phyloP scores from a whole-genome alignment of 108 stramenopile genomes.

The Parmales sp. region DNA sequence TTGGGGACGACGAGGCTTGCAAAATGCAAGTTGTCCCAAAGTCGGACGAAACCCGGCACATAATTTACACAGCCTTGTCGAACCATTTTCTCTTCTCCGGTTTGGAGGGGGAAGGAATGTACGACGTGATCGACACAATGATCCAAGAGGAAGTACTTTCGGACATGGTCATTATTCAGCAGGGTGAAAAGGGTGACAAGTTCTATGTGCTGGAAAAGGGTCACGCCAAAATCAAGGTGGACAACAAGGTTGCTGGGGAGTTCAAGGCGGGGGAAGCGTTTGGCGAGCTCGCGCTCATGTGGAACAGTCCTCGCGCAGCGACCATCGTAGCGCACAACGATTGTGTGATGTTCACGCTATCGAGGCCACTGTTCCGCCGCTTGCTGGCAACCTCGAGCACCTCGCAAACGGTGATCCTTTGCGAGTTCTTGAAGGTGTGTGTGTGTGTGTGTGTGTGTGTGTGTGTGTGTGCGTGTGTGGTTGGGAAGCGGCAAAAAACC shows the following conservation, averaged over 20 bases:
- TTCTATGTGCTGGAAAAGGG: slow-evolving; percentile 83
- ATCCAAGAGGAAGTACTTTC: slow-evolving; percentile 60
- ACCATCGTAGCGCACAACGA: slow-evolving; percentile 61
- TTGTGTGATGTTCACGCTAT: slow-evolving; percentile 75
- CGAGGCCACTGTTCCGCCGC: slow-evolving; percentile 72
- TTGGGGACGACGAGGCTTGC: neutral
- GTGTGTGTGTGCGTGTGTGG: too few species aligned
- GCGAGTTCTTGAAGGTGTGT: slow-evolving; percentile 7
- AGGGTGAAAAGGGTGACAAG: slow-evolving; percentile 74
- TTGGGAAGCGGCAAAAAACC: too few species aligned
- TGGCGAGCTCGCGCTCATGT: slow-evolving; percentile 74
- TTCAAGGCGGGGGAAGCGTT: slow-evolving; percentile 72
- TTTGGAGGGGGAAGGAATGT: neutral
- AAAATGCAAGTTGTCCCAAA: neutral
- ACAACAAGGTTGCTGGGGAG: slow-evolving; percentile 68
- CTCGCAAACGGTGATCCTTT: slow-evolving; percentile 25
- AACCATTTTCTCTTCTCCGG: slow-evolving; percentile 11
- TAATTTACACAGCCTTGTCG: neutral
- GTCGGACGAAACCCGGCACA: neutral
- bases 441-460: too few species aligned
- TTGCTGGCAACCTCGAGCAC: slow-evolving; percentile 78
- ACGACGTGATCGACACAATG: slow-evolving; percentile 73
- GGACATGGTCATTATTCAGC: slow-evolving; percentile 74
- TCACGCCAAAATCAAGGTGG: slow-evolving; percentile 69
- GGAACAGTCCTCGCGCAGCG: slow-evolving; percentile 82